These are phyloP conservation scores for Eucommia ulmoides DNA, from an alignment of 257 asterid genomes.

Conservation along the genomic window DNA sequence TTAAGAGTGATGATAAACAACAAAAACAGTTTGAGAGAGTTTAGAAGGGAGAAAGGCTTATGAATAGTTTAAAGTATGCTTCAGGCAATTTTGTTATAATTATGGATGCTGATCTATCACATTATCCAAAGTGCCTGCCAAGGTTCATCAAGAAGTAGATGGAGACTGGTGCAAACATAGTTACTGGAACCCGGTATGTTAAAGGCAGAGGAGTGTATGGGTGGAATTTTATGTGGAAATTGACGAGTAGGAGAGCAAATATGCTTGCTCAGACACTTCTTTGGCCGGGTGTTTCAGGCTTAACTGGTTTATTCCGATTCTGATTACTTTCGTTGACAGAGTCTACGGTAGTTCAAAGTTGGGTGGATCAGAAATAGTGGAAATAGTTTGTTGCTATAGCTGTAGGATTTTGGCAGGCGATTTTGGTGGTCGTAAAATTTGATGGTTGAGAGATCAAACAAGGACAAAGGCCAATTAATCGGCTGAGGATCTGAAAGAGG, in stretches of 20 bases:
- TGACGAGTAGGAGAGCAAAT: constrained; percentile 99
- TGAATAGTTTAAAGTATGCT: constrained; percentile 88
- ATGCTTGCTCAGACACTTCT: constrained; percentile 95
- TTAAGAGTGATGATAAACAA: too few species aligned
- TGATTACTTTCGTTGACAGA: constrained; percentile 90
- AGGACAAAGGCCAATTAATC: too few species aligned
- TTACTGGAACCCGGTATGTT: constrained; percentile 94
- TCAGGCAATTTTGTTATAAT: constrained; percentile 82
- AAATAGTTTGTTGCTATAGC: too few species aligned
- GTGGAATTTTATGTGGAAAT: constrained; percentile 92
- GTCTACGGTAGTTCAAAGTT: constrained; percentile 88
- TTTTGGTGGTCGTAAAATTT: too few species aligned
- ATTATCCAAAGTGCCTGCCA: constrained; percentile 92
- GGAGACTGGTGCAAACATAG: constrained; percentile 89
- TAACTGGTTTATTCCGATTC: constrained; percentile 99
- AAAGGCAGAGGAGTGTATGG: constrained; percentile 94
- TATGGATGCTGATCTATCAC: constrained; percentile 99
- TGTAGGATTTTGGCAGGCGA: too few species aligned
- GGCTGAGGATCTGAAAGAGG: too few species aligned
- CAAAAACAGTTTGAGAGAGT: too few species aligned
- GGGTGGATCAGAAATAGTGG: constrained; percentile 96
- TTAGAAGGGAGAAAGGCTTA: too few species aligned
- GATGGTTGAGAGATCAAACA: too few species aligned
- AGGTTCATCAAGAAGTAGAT: constrained; percentile 85
- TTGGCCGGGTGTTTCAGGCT: constrained; percentile 99